Base-by-base conservation (phyloP, 345 rosid genomes). In the Carallia brachiata region DNA sequence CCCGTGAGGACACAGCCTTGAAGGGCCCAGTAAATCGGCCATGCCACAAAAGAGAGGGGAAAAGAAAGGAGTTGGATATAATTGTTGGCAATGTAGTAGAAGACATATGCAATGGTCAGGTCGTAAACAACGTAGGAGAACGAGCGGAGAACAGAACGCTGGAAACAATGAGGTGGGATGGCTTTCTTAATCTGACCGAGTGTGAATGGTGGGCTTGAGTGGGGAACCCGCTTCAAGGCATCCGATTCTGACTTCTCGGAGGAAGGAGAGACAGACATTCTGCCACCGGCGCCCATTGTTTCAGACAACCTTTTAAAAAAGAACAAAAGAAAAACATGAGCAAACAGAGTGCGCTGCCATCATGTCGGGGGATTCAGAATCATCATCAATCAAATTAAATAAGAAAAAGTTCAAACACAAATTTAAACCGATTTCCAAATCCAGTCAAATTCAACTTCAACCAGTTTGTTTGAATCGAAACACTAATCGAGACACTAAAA, bases 101-200 rank as follows among this genome's bases (percentile, higher is more conserved):
- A 78, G 77, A 85, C 36, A 31, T 75, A 77, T 68, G 87, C 90
- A 17, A 90, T 73, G 52, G 83, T 64, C 48, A 87, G 75, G 79
- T 94, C 97, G 52, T 57, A 75, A 63, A 85, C 74, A 56, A 83
- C 78, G 48, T 86, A 88, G 27, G 96, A 91, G 86, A 88, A 91
- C 7, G 97, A 94, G 56, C 78, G 89, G 55, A 85, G 76, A 69
- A 88, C 87, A 5, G 97, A 94, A 71, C 97, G 89, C 66, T 80
- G 64, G 83, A 91, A 94, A 78, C 98, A 94, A 63, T 91, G 97
- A 1, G 92, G 83, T 28, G 97, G 97, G 78, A 94, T 90, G 59
- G 97, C 92, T 76, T 88, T 89, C 80, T 88, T 94, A 36, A 94
- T 55, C 62, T 90, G 83, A 56, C 91, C 66, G 0, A 90, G 79